Percentiles rank a stretch among this genome's conserved stretches.
Conservation (phyloP, 2,329 filamentous ascomycete genomes). For the Trichoderma atroviride region DNA sequence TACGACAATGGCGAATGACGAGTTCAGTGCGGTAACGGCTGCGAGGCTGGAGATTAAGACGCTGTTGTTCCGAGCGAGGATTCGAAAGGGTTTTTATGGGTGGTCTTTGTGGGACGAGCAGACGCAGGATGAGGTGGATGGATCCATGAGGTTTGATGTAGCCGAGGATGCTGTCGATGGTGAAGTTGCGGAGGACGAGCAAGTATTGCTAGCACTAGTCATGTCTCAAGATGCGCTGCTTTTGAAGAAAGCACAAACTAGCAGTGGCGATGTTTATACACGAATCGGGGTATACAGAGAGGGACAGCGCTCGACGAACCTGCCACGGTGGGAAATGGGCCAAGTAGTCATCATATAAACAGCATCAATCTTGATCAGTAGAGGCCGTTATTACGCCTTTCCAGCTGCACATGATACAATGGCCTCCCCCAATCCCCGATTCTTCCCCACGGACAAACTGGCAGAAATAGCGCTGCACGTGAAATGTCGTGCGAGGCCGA, state of each 20-base stretch:
- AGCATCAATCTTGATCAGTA: not conserved
- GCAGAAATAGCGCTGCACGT: constrained; percentile 15
- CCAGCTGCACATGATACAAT: not conserved
- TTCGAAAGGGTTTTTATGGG: not conserved
- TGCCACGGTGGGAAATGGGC: not conserved
- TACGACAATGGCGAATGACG: not conserved
- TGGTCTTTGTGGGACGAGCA: constrained; percentile 16
- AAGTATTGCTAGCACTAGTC: not conserved
- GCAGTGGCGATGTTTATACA: not conserved
- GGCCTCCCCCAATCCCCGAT: not conserved
- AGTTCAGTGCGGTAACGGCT: constrained; percentile 1
- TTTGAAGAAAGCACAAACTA: not conserved
- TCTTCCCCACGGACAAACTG: not conserved
- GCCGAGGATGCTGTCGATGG: not conserved
- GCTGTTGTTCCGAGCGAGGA: not conserved
- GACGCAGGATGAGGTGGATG: not conserved
- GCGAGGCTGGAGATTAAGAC: constrained; percentile 7
- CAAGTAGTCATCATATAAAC: not conserved
- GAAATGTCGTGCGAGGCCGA: constrained; percentile 26
- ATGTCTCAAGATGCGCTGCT: constrained; percentile 14
- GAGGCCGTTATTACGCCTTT: not conserved
- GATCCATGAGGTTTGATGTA: constrained; percentile 3
- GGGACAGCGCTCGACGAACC: not conserved
- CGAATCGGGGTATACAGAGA: constrained; percentile 5
- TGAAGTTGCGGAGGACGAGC: not conserved